Conservation (phyloP, 305 asterid species). For the Solanum hybrid region DNA sequence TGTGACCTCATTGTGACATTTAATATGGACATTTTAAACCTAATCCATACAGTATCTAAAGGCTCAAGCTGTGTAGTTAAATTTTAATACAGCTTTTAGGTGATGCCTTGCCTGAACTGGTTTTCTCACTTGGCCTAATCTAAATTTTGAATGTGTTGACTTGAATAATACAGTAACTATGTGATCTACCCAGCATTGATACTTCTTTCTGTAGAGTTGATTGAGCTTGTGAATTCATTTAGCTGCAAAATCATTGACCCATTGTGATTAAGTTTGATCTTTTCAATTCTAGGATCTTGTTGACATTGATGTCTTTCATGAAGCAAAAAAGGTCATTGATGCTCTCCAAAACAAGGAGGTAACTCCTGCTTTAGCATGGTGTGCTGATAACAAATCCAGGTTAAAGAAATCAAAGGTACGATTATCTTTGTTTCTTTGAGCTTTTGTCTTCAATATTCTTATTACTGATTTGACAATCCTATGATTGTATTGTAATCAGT, state of each 20-base stretch:
- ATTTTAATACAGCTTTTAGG: not conserved
- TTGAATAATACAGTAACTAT: not conserved
- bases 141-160: not conserved
- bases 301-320: slow-evolving; percentile 84
- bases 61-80: not conserved
- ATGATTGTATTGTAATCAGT: not conserved
- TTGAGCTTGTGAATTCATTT: not conserved
- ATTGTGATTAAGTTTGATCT: slow-evolving; percentile 6
- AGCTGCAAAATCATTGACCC: not conserved
- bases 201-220: not conserved
- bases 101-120: not conserved
- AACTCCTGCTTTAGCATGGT: slow-evolving; percentile 93
- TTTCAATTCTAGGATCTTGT: slow-evolving; percentile 69
- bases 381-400: slow-evolving; percentile 90
- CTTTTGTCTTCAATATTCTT: not conserved
- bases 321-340: slow-evolving; percentile 82
- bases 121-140: not conserved
- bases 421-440: not conserved
- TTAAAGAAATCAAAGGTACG: slow-evolving; percentile 85
- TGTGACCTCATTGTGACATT: not conserved
- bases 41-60: not conserved
- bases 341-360: slow-evolving; percentile 88
- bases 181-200: not conserved
- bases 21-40: not conserved
- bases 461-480: not conserved